Evolutionary conservation across 306 rosid genomes (phyloP).

Genomic region (Benincasa hispida): DNA sequence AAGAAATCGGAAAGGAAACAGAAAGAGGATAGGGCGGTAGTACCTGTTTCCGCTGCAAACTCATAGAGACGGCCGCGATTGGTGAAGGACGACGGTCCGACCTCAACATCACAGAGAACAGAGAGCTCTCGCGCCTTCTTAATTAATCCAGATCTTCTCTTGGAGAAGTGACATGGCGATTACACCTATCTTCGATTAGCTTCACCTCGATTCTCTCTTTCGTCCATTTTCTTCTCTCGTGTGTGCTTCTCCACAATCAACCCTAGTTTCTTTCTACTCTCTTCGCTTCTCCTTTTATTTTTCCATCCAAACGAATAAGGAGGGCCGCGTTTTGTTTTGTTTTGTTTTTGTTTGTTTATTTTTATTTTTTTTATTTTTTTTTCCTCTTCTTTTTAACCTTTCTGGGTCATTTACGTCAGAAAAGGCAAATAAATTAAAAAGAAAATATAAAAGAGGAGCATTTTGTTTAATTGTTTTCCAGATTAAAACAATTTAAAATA

Average conservation of each 20-base stretch:
- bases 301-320: neutral
- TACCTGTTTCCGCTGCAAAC: conserved; percentile 4
- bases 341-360: too few species aligned
- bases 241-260: neutral
- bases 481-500: too few species aligned
- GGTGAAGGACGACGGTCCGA: conserved; percentile 1
- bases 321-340: neutral
- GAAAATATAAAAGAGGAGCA: too few species aligned
- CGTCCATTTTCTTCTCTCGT: neutral
- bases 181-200: conserved; percentile 6
- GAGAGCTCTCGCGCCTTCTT: conserved; percentile 3
- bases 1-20: neutral
- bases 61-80: neutral
- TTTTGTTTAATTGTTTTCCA: too few species aligned
- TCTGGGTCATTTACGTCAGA: too few species aligned
- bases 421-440: too few species aligned
- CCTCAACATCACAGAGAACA: neutral
- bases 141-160: conserved; percentile 4
- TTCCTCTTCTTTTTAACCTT: too few species aligned
- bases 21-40: neutral
- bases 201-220: conserved; percentile 4
- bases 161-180: conserved; percentile 9
- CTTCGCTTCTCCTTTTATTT: neutral
- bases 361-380: too few species aligned
- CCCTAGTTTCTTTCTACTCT: neutral